Evolutionary conservation across 768 basidiomycete genomes (phyloP).

Genomic region (Imleria badia): DNA sequence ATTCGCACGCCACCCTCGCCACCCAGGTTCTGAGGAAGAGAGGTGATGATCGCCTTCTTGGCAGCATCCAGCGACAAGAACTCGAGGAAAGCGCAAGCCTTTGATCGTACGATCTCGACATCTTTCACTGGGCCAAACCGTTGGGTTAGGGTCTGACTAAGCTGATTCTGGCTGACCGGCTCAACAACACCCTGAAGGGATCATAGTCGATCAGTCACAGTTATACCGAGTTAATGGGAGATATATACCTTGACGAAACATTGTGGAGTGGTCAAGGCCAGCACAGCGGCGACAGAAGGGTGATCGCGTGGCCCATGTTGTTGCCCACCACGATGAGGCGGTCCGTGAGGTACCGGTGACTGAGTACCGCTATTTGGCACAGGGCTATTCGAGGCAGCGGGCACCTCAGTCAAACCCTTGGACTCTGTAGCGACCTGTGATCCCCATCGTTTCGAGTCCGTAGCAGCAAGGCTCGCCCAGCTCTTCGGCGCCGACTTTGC

Average conservation of each 20-base stretch:
- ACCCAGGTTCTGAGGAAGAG: constrained; percentile 62
- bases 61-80: constrained; percentile 77
- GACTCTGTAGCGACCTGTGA: constrained; percentile 74
- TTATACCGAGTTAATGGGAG: background rate
- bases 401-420: constrained; percentile 71
- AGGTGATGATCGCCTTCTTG: constrained; percentile 79
- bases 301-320: constrained; percentile 41
- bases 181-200: constrained; percentile 67
- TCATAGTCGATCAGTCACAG: constrained; percentile 1
- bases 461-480: constrained; percentile 91
- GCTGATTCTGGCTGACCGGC: constrained; percentile 49
- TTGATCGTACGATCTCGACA: constrained; percentile 81
- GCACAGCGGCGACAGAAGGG: constrained; percentile 55
- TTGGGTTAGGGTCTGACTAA: constrained; percentile 48
- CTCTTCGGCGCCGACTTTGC: constrained; percentile 62
- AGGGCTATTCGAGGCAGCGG: constrained; percentile 37
- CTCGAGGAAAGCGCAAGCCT: constrained; percentile 95
- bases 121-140: constrained; percentile 86
- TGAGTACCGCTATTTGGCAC: constrained; percentile 42
- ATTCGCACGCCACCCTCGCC: constrained; percentile 89
- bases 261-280: constrained; percentile 63
- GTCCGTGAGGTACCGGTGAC: constrained; percentile 32
- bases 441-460: constrained; percentile 84
- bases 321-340: constrained; percentile 33
- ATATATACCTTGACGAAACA: constrained; percentile 88